Percentiles rank a stretch among this genome's conserved stretches.
These are phyloP conservation scores for Candida insectalens DNA, from an alignment of 805 yeast species.

Conservation along the genomic window DNA sequence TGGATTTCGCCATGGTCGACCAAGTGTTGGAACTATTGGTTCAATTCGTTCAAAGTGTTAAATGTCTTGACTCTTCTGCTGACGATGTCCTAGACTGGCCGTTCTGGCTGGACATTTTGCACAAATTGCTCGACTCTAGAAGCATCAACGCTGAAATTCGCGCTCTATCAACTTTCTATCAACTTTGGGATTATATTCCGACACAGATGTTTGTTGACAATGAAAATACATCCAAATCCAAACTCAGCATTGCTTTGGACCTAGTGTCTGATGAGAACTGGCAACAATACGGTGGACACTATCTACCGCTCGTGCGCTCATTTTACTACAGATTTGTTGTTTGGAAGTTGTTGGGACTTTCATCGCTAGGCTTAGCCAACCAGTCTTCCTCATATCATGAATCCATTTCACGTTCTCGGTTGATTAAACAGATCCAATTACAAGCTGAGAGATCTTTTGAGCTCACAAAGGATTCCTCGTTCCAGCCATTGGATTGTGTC, in stretches of 20 bases:
- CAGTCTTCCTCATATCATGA: slow-evolving; percentile 9
- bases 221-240: slow-evolving; percentile 11
- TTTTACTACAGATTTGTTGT: slow-evolving; percentile 58
- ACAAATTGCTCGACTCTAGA: slow-evolving; percentile 52
- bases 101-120: slow-evolving; percentile 60
- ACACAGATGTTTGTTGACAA: slow-evolving; percentile 8
- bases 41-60: slow-evolving; percentile 14
- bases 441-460: slow-evolving; percentile 24
- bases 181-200: slow-evolving; percentile 66
- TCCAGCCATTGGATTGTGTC: slow-evolving; percentile 26
- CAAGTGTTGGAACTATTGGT: slow-evolving; percentile 14
- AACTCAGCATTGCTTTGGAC: slow-evolving; percentile 44
- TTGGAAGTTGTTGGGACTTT: slow-evolving; percentile 45
- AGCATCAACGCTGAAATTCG: slow-evolving; percentile 55
- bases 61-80: neutral
- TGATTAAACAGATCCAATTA: slow-evolving; percentile 17
- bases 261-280: slow-evolving; percentile 41
- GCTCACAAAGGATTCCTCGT: slow-evolving; percentile 8
- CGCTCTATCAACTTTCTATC: slow-evolving; percentile 56
- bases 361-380: slow-evolving; percentile 5
- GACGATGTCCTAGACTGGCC: slow-evolving; percentile 46
- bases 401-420: slow-evolving; percentile 7
- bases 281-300: slow-evolving; percentile 57
- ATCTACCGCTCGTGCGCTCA: slow-evolving; percentile 69
- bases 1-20: slow-evolving; percentile 17